These are phyloP conservation scores for Penicillium sumatraense DNA, from an alignment of 2,329 filamentous ascomycete species.

Conservation along the genomic window DNA sequence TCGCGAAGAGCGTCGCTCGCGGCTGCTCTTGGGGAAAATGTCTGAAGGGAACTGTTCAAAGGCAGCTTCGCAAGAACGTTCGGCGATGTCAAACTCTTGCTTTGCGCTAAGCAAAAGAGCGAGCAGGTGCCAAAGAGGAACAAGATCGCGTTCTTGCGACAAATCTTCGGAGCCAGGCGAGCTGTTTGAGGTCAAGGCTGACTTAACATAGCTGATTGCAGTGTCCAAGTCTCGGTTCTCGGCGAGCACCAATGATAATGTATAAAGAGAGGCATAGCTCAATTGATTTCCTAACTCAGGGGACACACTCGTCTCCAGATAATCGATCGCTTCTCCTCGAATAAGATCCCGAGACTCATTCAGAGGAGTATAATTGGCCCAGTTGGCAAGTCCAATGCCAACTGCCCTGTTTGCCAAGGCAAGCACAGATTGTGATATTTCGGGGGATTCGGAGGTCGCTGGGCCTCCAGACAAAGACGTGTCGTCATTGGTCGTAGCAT, in stretches of 20 bases:
- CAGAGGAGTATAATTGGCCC: conserved; percentile 81
- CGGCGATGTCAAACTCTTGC: conserved; percentile 81
- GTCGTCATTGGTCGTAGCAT: conserved; percentile 29
- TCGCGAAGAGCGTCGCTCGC: conserved; percentile 45
- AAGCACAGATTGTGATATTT: conserved; percentile 64
- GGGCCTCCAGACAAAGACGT: conserved; percentile 20
- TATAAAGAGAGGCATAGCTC: conserved; percentile 78
- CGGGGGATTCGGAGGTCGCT: conserved; percentile 19
- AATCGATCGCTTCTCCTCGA: conserved; percentile 76
- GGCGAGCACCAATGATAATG: conserved; percentile 81
- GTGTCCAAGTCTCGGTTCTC: conserved; percentile 80
- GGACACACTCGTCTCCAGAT: conserved; percentile 73
- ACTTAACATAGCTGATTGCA: conserved; percentile 82
- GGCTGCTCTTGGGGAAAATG: conserved; percentile 64
- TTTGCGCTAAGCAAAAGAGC: conserved; percentile 83
- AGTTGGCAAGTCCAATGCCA: conserved; percentile 83
- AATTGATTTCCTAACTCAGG: conserved; percentile 67
- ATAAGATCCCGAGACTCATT: conserved; percentile 71
- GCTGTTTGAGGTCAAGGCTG: conserved; percentile 66
- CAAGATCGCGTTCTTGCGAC: conserved; percentile 54
- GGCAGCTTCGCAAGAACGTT: conserved; percentile 83
- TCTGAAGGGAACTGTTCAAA: conserved; percentile 86
- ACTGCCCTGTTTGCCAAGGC: conserved; percentile 81
- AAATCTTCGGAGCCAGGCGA: conserved; percentile 33
- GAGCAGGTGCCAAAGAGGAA: conserved; percentile 90